A percentile compares a stretch with the other conserved stretches of the same genome.
Evolutionary conservation across 495 filamentous ascomycete species (phyloP).

Genomic region (Geoglossum glabrum): DNA sequence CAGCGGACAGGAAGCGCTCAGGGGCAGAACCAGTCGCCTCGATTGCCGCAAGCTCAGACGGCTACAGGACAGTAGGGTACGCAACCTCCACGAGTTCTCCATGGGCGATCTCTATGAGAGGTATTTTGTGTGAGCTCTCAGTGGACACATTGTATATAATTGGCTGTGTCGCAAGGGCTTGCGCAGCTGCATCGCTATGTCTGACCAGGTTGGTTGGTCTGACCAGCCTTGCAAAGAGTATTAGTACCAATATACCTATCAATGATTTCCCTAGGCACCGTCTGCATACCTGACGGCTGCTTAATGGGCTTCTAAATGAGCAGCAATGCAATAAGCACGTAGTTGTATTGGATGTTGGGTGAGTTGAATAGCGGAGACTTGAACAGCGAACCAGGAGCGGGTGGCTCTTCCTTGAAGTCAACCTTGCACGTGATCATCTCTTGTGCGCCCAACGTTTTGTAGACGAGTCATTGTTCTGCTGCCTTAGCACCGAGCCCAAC

Average conservation of each 20-base stretch:
- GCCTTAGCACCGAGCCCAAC: background rate
- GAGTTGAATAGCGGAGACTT: too few species aligned
- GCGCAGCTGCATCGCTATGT: background rate
- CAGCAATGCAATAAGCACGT: background rate
- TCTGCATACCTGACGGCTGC: background rate
- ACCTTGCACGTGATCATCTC: background rate
- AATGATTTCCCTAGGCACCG: background rate
- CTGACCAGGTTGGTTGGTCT: background rate
- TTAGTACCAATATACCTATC: background rate
- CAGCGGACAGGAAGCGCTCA: conserved; percentile 1
- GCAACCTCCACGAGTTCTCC: background rate
- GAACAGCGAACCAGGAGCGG: too few species aligned
- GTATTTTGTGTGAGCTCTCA: background rate
- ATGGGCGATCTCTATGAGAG: background rate
- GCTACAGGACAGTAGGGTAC: conserved; percentile 5
- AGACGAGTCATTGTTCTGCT: background rate
- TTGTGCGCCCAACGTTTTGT: background rate
- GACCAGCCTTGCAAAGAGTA: background rate
- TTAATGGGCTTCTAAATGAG: background rate
- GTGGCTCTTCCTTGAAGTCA: too few species aligned
- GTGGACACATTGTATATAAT: background rate
- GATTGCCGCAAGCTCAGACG: conserved; percentile 6
- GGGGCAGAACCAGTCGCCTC: conserved; percentile 3
- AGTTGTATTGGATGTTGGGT: too few species aligned
- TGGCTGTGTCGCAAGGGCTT: background rate